phyloP scores from a whole-genome alignment of 371 early-diverging fungal genomes.

The Umbelopsis sp. region DNA sequence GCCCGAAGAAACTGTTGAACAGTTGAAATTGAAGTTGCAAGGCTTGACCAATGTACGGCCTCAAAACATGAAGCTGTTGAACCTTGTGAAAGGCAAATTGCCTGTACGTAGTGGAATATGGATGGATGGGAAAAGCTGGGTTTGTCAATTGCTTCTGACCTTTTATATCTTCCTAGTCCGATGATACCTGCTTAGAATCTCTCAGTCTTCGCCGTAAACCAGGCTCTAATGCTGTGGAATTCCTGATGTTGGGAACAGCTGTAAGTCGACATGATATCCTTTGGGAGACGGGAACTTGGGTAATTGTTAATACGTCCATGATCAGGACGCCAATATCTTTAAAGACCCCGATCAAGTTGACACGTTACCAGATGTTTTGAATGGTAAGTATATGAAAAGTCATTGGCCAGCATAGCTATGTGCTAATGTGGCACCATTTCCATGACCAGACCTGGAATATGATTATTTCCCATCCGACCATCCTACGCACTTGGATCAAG shows the following conservation, averaged over 20 bases:
- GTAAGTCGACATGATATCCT: background rate
- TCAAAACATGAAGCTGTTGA: conserved; percentile 61
- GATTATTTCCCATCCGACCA: conserved; percentile 47
- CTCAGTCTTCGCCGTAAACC: conserved; percentile 46
- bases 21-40: conserved; percentile 20
- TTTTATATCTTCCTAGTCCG: conserved; percentile 26
- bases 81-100: conserved; percentile 58
- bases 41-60: conserved; percentile 62
- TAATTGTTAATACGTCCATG: background rate
- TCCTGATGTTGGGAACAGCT: conserved; percentile 58
- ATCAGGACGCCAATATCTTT: conserved; percentile 41
- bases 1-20: conserved; percentile 14
- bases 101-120: conserved; percentile 35
- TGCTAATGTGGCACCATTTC: background rate
- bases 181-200: conserved; percentile 41
- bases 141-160: background rate
- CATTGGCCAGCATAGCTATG: background rate
- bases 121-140: background rate
- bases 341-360: conserved; percentile 44
- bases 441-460: conserved; percentile 38
- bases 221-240: conserved; percentile 25
- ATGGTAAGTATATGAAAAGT: conserved; percentile 22
- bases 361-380: conserved; percentile 45
- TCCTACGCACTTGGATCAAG: conserved; percentile 32
- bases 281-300: too few species aligned